These are phyloP conservation scores for Emergomyces pasteurianus DNA, from an alignment of 2,329 filamentous ascomycete genomes.

Conservation along the genomic window DNA sequence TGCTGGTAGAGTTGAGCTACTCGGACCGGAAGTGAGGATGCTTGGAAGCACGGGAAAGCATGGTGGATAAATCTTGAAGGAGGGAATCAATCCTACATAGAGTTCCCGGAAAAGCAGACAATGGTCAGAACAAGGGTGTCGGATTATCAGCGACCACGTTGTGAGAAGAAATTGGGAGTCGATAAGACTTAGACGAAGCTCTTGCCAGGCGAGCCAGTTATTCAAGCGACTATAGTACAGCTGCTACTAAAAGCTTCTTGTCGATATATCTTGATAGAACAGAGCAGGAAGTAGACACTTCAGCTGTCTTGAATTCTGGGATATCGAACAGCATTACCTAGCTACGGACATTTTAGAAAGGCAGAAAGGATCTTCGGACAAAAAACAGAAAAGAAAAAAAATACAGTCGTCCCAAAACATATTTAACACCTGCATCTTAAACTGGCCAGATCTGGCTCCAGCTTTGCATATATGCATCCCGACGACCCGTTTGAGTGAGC, in stretches of 20 bases:
- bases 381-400: constrained; percentile 17
- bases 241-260: constrained; percentile 51
- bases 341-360: constrained; percentile 61
- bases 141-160: background rate
- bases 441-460: background rate
- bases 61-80: background rate
- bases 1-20: background rate
- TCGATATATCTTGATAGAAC: constrained; percentile 60
- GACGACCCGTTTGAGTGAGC: constrained; percentile 1
- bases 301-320: constrained; percentile 23
- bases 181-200: constrained; percentile 16
- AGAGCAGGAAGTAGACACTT: constrained; percentile 40
- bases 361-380: constrained; percentile 25
- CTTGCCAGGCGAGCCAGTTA: constrained; percentile 22
- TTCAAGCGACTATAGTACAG: constrained; percentile 34
- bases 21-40: background rate
- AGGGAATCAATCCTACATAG: background rate
- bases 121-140: background rate
- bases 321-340: constrained; percentile 48
- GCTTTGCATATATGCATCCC: constrained; percentile 6
- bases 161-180: constrained; percentile 5
- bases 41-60: background rate
- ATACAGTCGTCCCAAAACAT: constrained; percentile 21
- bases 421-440: constrained; percentile 3
- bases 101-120: background rate